phyloP scores from a whole-genome alignment of 2,329 filamentous ascomycete genomes.

The Botrytis fragariae region DNA sequence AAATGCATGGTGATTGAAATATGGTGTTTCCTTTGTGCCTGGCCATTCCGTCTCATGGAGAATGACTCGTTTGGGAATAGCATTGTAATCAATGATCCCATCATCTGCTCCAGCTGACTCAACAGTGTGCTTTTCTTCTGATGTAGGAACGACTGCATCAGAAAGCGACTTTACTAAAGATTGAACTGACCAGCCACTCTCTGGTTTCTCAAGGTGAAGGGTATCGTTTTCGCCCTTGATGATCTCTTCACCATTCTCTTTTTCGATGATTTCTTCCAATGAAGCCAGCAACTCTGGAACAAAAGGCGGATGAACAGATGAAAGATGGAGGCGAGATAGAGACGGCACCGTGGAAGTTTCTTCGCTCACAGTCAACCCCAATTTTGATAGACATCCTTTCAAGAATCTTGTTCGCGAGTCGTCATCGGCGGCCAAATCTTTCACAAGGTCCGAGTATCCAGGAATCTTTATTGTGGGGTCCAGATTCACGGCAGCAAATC shows the following conservation, averaged over 20 bases:
- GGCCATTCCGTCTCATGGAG: constrained; percentile 69
- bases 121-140: constrained; percentile 38
- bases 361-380: constrained; percentile 76
- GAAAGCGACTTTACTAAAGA: constrained; percentile 53
- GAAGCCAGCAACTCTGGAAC: constrained; percentile 66
- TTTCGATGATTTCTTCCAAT: constrained; percentile 65
- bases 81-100: constrained; percentile 71
- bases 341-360: constrained; percentile 69
- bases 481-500: constrained; percentile 80
- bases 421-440: constrained; percentile 67
- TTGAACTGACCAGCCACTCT: constrained; percentile 57
- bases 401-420: constrained; percentile 69
- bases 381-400: constrained; percentile 72
- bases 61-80: constrained; percentile 70
- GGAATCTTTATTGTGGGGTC: constrained; percentile 63
- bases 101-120: constrained; percentile 45
- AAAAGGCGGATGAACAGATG: constrained; percentile 61
- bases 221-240: constrained; percentile 80
- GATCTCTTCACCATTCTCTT: constrained; percentile 64
- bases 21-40: constrained; percentile 69
- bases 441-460: constrained; percentile 68
- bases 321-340: constrained; percentile 80
- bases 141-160: constrained; percentile 22
- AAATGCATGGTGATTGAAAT: constrained; percentile 80
- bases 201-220: constrained; percentile 71